Conservation (phyloP, 352 stramenopile genomes). For the Phytophthora idaei region DNA sequence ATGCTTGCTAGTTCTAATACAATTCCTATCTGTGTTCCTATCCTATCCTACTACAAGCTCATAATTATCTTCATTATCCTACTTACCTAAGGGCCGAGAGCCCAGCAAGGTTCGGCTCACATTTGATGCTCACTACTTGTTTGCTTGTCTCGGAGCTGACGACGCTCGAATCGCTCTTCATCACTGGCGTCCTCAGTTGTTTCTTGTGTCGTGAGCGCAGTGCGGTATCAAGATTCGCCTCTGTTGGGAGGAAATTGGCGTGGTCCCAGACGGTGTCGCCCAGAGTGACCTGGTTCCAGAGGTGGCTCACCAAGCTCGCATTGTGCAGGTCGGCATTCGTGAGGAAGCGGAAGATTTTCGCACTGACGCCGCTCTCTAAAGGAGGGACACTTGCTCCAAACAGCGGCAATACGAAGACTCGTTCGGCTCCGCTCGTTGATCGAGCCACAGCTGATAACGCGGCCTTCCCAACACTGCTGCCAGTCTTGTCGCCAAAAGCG, state of each 20-base stretch:
- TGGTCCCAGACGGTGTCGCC: constrained; percentile 81
- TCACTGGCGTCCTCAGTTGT: constrained; percentile 5
- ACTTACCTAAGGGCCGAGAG: constrained; percentile 34
- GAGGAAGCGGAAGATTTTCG: constrained; percentile 73
- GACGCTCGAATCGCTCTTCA: constrained; percentile 7
- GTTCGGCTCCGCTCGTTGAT: constrained; percentile 20
- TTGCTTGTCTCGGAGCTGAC: neutral
- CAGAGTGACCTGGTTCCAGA: constrained; percentile 84
- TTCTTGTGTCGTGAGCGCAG: constrained; percentile 14
- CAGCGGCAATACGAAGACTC: constrained; percentile 73
- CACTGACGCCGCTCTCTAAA: constrained; percentile 62
- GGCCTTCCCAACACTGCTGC: constrained; percentile 12
- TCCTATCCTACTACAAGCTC: constrained; percentile 27
- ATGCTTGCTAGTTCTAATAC: constrained; percentile 30
- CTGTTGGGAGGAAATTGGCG: constrained; percentile 57
- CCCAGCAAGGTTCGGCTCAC: constrained; percentile 28
- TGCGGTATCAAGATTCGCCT: constrained; percentile 14
- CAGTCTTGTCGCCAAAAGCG: constrained; percentile 5
- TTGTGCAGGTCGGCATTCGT: constrained; percentile 84
- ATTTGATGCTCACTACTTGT: constrained; percentile 17
- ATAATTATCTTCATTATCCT: constrained; percentile 35
- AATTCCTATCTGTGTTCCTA: constrained; percentile 31
- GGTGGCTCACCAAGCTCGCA: constrained; percentile 79
- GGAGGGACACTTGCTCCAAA: constrained; percentile 70
- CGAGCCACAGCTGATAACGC: constrained; percentile 30